These are phyloP conservation scores for Trypanosoma theileri DNA, from an alignment of 208 protist species.

Conservation along the genomic window DNA sequence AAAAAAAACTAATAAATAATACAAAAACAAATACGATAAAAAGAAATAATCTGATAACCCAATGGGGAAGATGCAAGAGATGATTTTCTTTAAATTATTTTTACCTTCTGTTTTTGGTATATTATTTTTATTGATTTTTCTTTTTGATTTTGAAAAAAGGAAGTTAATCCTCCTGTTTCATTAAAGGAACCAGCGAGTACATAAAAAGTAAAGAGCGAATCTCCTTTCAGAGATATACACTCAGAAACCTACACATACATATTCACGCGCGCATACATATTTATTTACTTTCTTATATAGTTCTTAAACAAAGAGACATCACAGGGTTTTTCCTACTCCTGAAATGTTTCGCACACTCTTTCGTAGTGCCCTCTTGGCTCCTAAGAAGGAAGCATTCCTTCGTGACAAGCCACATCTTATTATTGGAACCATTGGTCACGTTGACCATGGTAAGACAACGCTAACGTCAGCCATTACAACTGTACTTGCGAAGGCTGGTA, in stretches of 20 bases:
- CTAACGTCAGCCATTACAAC: conserved; percentile 98
- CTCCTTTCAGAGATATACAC: too few species aligned
- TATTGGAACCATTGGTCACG: conserved; percentile 99
- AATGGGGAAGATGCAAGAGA: too few species aligned
- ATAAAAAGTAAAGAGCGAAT: too few species aligned
- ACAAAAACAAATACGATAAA: not conserved
- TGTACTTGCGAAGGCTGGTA: conserved; percentile 86
- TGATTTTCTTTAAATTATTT: too few species aligned
- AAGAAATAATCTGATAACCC: not conserved
- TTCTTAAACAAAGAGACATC: too few species aligned
- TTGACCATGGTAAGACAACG: conserved; percentile 99
- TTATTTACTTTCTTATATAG: too few species aligned
- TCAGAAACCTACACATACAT: too few species aligned
- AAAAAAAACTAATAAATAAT: not conserved
- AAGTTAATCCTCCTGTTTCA: not conserved
- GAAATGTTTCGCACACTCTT: conserved; percentile 49
- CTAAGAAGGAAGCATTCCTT: conserved; percentile 90
- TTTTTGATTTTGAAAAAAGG: not conserved
- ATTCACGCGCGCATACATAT: too few species aligned
- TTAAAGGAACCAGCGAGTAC: not conserved
- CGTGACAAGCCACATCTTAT: conserved; percentile 97
- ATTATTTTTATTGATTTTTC: not conserved
- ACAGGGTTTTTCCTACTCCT: not conserved
- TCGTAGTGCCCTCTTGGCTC: conserved; percentile 41
- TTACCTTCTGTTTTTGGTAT: too few species aligned